Base-by-base conservation (phyloP, 371 early-diverging fungal species). In the Blastocladiella emersonii region DNA sequence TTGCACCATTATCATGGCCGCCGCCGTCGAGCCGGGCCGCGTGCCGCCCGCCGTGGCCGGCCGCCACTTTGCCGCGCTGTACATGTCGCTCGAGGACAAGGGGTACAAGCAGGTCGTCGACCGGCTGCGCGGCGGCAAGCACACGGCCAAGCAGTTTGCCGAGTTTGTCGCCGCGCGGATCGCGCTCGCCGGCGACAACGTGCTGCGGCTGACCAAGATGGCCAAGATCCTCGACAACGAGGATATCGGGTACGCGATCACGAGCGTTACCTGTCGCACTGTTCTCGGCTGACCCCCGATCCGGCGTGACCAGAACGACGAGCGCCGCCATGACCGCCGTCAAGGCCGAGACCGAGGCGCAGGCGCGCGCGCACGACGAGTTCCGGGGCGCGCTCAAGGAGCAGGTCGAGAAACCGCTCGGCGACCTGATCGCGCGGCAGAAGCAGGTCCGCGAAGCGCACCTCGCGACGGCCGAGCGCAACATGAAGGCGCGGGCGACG, bases 31-130 rank as follows among this genome's bases (percentile, higher is more conserved):
- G n/a, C n/a, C n/a, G n/a, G n/a, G n/a, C n/a, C n/a, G n/a, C n/a
- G n/a, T n/a, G n/a, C n/a, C n/a, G n/a, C n/a, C n/a, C n/a, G n/a
- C n/a, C n/a, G n/a, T n/a, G n/a, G n/a, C n/a, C n/a, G n/a, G n/a
- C n/a, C n/a, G n/a, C n/a, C n/a, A n/a, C n/a, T n/a, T n/a, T n/a
- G n/a, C n/a, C n/a, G n/a, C n/a, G n/a, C n/a, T n/a, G n/a, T n/a
- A n/a, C n/a, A n/a, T n/a, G 60, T n/a, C 60, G 17, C 12, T 44
- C 15, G 60, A 59, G 36, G 60, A 59, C 60, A n/a, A 43, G 39
- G 60, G 60, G 39, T 59, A 59, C 44, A 59, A 59, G 44, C 15
- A 34, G 15, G 43, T 59, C 15, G 19, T 44, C 4, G 60, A 59
- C 1, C 60, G 60, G 2, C 2, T 59, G 44, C 37, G 60, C 0